A percentile compares a stretch with the other conserved stretches of the same genome.
phyloP scores from a whole-genome alignment of 371 early-diverging fungal genomes.

The Enterocytospora artemiae region DNA sequence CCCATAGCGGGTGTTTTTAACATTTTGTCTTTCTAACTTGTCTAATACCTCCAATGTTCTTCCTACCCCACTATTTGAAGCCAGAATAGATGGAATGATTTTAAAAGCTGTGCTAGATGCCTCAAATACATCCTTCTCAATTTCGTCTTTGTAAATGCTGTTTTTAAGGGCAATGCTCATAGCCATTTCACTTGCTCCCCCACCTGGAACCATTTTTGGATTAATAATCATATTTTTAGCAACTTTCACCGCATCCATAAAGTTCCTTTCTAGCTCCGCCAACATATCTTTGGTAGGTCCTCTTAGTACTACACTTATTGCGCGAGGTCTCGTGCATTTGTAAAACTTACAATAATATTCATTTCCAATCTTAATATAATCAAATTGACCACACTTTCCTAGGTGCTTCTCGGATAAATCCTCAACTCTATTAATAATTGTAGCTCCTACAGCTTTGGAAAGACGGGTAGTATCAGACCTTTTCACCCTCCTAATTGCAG shows the following conservation, averaged over 20 bases:
- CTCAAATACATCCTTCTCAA: constrained; percentile 45
- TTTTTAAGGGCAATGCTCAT: constrained; percentile 54
- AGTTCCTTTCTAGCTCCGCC: constrained; percentile 94
- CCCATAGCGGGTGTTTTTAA: constrained; percentile 66
- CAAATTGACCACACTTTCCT: constrained; percentile 88
- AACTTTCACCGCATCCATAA: constrained; percentile 95
- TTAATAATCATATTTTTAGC: constrained; percentile 90
- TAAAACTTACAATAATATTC: constrained; percentile 71
- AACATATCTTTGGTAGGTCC: constrained; percentile 95
- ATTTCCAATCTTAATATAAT: constrained; percentile 90
- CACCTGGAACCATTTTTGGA: constrained; percentile 84
- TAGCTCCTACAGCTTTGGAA: constrained; percentile 88
- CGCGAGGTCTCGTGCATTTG: constrained; percentile 86
- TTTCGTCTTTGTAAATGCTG: neutral
- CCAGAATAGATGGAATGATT: constrained; percentile 88
- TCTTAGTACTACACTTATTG: constrained; percentile 89
- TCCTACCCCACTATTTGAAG: constrained; percentile 79
- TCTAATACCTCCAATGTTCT: constrained; percentile 77
- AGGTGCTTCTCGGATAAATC: constrained; percentile 78
- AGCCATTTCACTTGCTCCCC: constrained; percentile 99
- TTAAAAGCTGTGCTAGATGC: constrained; percentile 79
- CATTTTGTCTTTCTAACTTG: constrained; percentile 79
- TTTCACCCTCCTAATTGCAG: constrained; percentile 90
- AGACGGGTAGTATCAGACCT: constrained; percentile 97
- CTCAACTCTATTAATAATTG: constrained; percentile 86